phyloP scores from a whole-genome alignment of 306 rosid genomes.

The Trifolium repens region DNA sequence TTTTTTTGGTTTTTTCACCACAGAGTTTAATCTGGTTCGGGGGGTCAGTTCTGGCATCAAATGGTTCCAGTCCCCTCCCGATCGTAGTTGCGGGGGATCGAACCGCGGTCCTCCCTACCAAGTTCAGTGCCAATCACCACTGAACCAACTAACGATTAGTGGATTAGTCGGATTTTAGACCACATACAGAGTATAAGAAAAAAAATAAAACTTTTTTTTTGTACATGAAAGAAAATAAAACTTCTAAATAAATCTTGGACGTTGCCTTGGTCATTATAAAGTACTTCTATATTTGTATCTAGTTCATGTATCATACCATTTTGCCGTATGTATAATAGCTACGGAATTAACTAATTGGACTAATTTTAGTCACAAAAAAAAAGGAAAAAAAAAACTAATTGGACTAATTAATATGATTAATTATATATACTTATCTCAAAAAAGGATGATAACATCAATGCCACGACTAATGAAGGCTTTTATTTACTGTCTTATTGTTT shows the following conservation, averaged over 20 bases:
- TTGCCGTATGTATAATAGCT: neutral
- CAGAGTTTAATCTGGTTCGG: no score
- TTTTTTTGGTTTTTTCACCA: no score
- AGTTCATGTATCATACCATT: neutral
- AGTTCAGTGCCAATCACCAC: no score
- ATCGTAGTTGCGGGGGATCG: no score
- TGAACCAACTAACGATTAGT: no score
- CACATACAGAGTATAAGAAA: no score
- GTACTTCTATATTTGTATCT: slow-evolving; percentile 15
- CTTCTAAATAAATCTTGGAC: slow-evolving; percentile 5
- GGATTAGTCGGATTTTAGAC: no score
- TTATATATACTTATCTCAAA: neutral
- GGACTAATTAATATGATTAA: slow-evolving; percentile 8
- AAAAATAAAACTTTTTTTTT: no score
- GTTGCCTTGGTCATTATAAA: neutral
- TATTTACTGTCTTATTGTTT: slow-evolving; percentile 2
- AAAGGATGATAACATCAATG: slow-evolving; percentile 1
- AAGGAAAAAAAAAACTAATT: neutral
- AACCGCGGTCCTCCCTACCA: no score
- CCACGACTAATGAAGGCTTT: slow-evolving; percentile 13
- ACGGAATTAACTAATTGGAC: slow-evolving; percentile 1
- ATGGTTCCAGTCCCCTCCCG: no score
- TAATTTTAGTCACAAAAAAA: neutral
- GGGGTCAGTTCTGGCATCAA: no score
- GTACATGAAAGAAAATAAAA: no score